Evolutionary conservation across 352 stramenopile genomes (phyloP).

Genomic region (Phytophthora melonis): DNA sequence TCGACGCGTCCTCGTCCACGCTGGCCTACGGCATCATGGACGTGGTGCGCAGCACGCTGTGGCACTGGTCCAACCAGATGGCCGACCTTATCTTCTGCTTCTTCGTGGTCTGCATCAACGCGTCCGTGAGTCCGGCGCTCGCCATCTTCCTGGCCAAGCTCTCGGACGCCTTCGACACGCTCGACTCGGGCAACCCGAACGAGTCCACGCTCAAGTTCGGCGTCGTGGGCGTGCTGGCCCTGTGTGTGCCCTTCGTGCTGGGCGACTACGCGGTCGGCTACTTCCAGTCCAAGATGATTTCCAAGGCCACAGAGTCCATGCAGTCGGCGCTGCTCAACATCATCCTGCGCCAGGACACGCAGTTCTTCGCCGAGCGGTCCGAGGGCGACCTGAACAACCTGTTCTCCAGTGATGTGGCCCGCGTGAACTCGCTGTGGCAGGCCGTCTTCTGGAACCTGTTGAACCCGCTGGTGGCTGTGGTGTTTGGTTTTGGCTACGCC

Average conservation of each 20-base stretch:
- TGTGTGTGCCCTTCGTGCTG: conserved; percentile 87
- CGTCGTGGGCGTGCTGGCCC: conserved; percentile 76
- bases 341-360: conserved; percentile 81
- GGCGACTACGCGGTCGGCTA: conserved; percentile 89
- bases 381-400: conserved; percentile 91
- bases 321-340: conserved; percentile 80
- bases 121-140: conserved; percentile 80
- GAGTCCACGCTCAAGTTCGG: conserved; percentile 69
- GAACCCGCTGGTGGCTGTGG: conserved; percentile 79
- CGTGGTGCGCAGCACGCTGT: conserved; percentile 81
- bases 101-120: conserved; percentile 87
- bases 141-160: conserved; percentile 78
- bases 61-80: conserved; percentile 89
- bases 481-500: conserved; percentile 88
- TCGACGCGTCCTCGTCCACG: conserved; percentile 81
- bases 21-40: conserved; percentile 80
- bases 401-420: conserved; percentile 87
- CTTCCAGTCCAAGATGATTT: conserved; percentile 93
- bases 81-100: conserved; percentile 77
- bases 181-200: conserved; percentile 49
- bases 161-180: conserved; percentile 75
- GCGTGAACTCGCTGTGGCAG: conserved; percentile 88
- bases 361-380: conserved; percentile 87
- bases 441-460: conserved; percentile 91
- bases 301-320: conserved; percentile 85